Conservation (phyloP, 495 filamentous ascomycete species). For the Aspergillus cavernicola region DNA sequence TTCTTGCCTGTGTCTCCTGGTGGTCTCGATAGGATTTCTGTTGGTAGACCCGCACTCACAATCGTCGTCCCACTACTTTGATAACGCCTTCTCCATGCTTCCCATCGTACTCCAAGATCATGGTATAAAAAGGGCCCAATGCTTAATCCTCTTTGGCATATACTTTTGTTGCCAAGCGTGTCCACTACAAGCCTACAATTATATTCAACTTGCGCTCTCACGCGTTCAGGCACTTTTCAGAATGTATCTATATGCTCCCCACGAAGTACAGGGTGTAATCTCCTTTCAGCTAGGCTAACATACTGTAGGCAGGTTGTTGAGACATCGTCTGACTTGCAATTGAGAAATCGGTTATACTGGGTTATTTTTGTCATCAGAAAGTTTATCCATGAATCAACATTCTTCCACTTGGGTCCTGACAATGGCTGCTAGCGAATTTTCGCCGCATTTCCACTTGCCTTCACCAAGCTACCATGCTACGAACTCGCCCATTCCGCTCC, state of each 20-base stretch:
- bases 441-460: too few relatives aligned
- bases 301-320: too few relatives aligned
- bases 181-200: neutral
- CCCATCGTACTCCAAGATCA: neutral
- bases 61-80: neutral
- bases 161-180: neutral
- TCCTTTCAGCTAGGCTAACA: neutral
- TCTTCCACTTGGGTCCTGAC: too few relatives aligned
- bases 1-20: constrained; percentile 1
- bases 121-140: constrained; percentile 1
- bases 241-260: neutral
- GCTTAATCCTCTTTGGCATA: constrained; percentile 1
- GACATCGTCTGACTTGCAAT: neutral
- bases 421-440: too few relatives aligned
- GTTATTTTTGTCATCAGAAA: neutral
- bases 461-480: too few relatives aligned
- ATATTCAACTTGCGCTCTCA: neutral
- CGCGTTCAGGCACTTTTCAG: neutral
- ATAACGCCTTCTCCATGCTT: neutral
- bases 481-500: too few relatives aligned
- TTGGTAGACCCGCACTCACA: neutral
- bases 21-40: neutral
- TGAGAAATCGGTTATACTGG: neutral
- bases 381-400: neutral
- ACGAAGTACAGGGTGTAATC: neutral